Conservation (phyloP, 2,329 filamentous ascomycete species). For the Pseudogymnoascus sp. region DNA sequence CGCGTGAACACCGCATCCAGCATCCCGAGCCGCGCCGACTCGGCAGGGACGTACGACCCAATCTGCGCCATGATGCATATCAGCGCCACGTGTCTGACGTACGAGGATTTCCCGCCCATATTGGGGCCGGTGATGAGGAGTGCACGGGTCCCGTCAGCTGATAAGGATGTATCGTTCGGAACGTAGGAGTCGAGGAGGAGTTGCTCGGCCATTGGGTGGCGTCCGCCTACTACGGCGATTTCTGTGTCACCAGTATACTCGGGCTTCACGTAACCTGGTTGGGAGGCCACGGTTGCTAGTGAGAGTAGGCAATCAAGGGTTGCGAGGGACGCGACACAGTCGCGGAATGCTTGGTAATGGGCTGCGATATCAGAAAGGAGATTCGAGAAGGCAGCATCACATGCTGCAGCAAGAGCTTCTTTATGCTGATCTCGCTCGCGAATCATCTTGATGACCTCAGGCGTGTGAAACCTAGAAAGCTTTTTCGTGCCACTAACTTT, state of each 20-base stretch:
- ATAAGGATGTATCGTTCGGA: conserved; percentile 74
- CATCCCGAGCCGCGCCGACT: conserved; percentile 66
- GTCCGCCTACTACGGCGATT: conserved; percentile 65
- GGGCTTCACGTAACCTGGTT: conserved; percentile 83
- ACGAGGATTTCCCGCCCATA: conserved; percentile 98
- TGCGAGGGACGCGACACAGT: conserved; percentile 78
- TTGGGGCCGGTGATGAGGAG: conserved; percentile 87
- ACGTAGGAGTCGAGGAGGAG: conserved; percentile 81
- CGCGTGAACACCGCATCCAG: conserved; percentile 90
- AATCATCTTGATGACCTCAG: conserved; percentile 75
- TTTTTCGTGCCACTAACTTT: conserved; percentile 96
- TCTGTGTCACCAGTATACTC: conserved; percentile 54
- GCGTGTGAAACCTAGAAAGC: conserved; percentile 86
- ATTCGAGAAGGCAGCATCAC: conserved; percentile 70
- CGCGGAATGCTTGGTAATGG: conserved; percentile 85
- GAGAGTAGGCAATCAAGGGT: conserved; percentile 86
- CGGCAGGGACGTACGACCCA: conserved; percentile 86
- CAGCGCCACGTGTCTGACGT: conserved; percentile 85
- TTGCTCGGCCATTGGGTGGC: conserved; percentile 94
- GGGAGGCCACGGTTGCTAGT: conserved; percentile 72
- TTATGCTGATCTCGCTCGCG: conserved; percentile 90
- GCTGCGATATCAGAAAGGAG: conserved; percentile 67
- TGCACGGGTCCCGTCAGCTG: conserved; percentile 52
- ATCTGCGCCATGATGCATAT: conserved; percentile 92
- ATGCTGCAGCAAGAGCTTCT: conserved; percentile 85